phyloP scores from a whole-genome alignment of 2,329 filamentous ascomycete genomes.

The Neonectria magnoliae region DNA sequence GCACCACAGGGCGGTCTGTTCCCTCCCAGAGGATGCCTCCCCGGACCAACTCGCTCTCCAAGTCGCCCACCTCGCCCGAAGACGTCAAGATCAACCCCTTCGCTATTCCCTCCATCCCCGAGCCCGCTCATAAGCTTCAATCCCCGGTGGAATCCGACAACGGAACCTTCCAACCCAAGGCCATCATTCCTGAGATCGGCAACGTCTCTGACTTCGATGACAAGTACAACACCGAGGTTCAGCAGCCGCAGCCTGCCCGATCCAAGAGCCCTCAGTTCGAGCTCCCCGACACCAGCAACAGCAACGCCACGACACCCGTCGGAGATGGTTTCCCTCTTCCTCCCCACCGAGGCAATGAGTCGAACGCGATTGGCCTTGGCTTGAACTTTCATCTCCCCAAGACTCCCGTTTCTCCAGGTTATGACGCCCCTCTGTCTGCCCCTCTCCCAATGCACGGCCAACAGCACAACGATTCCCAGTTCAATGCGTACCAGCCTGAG shows the following conservation, averaged over 20 bases:
- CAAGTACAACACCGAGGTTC: slow-evolving; percentile 42
- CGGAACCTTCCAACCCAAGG: slow-evolving; percentile 44
- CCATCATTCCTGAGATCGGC: slow-evolving; percentile 53
- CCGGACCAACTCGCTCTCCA: slow-evolving; percentile 56
- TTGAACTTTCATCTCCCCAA: slow-evolving; percentile 50
- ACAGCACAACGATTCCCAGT: slow-evolving; percentile 34
- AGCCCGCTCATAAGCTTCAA: slow-evolving; percentile 41
- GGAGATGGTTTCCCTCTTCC: slow-evolving; percentile 39
- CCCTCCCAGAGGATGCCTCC: slow-evolving; percentile 44
- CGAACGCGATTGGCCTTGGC: slow-evolving; percentile 44
- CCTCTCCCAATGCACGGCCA: slow-evolving; percentile 32
- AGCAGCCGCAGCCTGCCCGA: slow-evolving; percentile 44
- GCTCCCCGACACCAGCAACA: slow-evolving; percentile 29
- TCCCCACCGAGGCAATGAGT: slow-evolving; percentile 41
- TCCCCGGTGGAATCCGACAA: slow-evolving; percentile 39
- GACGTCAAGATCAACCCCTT: slow-evolving; percentile 50
- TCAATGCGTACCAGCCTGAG: slow-evolving; percentile 40
- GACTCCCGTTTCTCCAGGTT: slow-evolving; percentile 31
- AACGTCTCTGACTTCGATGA: slow-evolving; percentile 47
- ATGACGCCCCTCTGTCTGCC: slow-evolving; percentile 33
- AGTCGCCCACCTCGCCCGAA: slow-evolving; percentile 48
- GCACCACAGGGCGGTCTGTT: slow-evolving; percentile 39
- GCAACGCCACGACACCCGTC: slow-evolving; percentile 24
- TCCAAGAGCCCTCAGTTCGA: slow-evolving; percentile 44
- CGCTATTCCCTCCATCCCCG: slow-evolving; percentile 46